Percentiles rank a stretch among this genome's conserved stretches.
These are phyloP conservation scores for Zymoseptoria ardabiliae DNA, from an alignment of 2,329 filamentous ascomycete species.

Conservation along the genomic window DNA sequence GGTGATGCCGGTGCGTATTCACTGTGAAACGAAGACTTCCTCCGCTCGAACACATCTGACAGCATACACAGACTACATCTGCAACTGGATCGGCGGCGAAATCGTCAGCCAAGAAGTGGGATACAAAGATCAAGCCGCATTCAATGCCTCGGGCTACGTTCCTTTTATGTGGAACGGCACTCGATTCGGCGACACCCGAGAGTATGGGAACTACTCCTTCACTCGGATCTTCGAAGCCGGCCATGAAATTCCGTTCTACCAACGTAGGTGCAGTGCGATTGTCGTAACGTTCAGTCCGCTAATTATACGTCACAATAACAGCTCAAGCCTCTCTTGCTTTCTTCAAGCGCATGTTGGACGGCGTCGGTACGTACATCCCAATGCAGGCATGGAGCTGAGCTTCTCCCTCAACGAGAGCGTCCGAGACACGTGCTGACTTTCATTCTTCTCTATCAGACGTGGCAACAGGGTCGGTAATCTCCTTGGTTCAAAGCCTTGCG, in stretches of 20 bases:
- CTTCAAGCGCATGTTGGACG: conserved; percentile 27
- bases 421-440: no score
- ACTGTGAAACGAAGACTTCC: not conserved
- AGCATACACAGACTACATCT: conserved; percentile 28
- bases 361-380: no score
- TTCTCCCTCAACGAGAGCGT: no score
- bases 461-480: no score
- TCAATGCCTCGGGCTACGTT: conserved; percentile 23
- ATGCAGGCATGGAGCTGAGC: no score
- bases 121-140: conserved; percentile 30
- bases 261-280: conserved; percentile 19
- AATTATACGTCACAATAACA: not conserved
- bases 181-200: conserved; percentile 34
- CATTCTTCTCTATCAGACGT: no score
- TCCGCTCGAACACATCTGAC: not conserved
- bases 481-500: no score
- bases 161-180: conserved; percentile 25
- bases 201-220: conserved; percentile 25
- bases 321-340: conserved; percentile 26
- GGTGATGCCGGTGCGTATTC: conserved; percentile 13
- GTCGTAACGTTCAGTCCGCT: not conserved
- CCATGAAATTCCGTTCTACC: conserved; percentile 37
- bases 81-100: conserved; percentile 37
- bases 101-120: conserved; percentile 32
- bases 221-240: conserved; percentile 32